Percentiles rank a stretch among this genome's conserved stretches.
phyloP scores from a whole-genome alignment of 1,284 basidiomycete species.

The Pseudozyma tsukubaensis region DNA sequence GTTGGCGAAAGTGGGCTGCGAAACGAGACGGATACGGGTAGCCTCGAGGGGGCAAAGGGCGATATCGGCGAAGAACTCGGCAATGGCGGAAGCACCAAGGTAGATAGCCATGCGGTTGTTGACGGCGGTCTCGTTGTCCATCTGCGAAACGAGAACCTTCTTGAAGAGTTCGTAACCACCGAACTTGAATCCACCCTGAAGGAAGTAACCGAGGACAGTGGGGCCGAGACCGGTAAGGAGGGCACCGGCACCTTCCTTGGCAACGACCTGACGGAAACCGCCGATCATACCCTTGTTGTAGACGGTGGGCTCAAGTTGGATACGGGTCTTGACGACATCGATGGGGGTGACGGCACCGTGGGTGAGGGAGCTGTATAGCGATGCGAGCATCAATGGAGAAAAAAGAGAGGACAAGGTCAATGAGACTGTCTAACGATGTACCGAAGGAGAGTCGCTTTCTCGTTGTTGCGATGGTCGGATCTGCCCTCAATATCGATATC shows the following conservation, averaged over 20 bases:
- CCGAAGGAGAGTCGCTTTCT: neutral
- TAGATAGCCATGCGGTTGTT: constrained; percentile 67
- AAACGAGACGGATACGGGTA: constrained; percentile 69
- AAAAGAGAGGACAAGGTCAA: neutral
- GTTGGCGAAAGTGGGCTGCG: constrained; percentile 67
- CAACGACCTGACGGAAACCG: constrained; percentile 66
- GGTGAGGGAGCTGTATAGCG: constrained; percentile 77
- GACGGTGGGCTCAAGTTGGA: constrained; percentile 81
- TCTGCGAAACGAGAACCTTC: constrained; percentile 65
- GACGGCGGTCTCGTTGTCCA: constrained; percentile 65
- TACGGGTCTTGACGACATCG: constrained; percentile 82
- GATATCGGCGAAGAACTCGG: constrained; percentile 69
- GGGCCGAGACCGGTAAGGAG: constrained; percentile 68
- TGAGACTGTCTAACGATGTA: neutral
- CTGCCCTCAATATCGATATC: no score
- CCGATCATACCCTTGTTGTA: constrained; percentile 72
- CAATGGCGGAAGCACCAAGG: constrained; percentile 66
- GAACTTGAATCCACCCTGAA: constrained; percentile 69
- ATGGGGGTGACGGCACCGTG: constrained; percentile 75
- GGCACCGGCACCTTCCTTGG: constrained; percentile 66
- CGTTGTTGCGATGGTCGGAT: no score
- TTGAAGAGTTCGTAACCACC: constrained; percentile 69
- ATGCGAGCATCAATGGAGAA: neutral
- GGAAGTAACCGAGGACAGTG: constrained; percentile 68
- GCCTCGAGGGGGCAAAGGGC: constrained; percentile 69